Percentiles rank a stretch among this genome's conserved stretches.
These are phyloP conservation scores for Pachysandra terminalis DNA, from an alignment of 164 flowering plant genomes.

Conservation along the genomic window DNA sequence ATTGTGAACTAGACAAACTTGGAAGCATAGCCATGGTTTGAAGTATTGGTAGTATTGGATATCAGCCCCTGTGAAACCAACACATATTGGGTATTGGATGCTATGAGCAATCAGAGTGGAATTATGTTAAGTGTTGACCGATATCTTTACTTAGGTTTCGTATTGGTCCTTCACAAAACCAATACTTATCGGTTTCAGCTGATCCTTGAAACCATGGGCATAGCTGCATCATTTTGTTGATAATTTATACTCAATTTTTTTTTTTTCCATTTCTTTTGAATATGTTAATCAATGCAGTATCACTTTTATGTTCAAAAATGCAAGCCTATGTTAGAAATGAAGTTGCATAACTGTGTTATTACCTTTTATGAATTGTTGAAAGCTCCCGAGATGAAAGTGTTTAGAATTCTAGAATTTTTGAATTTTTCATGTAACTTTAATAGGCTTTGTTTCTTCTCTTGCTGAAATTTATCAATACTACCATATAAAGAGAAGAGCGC, in stretches of 20 bases:
- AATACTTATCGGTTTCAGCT: neutral
- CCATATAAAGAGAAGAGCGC: no score
- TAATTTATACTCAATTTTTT: neutral
- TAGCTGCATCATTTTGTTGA: neutral
- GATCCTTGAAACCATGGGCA: conserved; percentile 32
- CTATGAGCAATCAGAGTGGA: no score
- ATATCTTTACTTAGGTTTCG: no score
- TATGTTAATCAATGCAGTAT: neutral
- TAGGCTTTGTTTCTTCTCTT: neutral
- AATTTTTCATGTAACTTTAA: neutral
- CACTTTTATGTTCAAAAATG: neutral
- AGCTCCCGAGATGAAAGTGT: neutral
- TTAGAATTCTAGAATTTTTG: neutral
- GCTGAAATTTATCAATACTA: neutral
- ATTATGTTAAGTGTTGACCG: no score
- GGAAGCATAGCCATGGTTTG: conserved; percentile 26
- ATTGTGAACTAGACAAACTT: conserved; percentile 24
- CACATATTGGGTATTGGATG: conserved; percentile 9
- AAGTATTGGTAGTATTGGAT: no score
- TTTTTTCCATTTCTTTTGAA: neutral
- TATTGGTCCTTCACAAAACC: no score
- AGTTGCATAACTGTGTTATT: neutral
- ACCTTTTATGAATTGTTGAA: neutral
- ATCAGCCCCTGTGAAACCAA: neutral
- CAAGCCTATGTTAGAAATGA: neutral